Base-by-base conservation (phyloP, 139 green algal genomes). In the Medakamo hakoo region DNA sequence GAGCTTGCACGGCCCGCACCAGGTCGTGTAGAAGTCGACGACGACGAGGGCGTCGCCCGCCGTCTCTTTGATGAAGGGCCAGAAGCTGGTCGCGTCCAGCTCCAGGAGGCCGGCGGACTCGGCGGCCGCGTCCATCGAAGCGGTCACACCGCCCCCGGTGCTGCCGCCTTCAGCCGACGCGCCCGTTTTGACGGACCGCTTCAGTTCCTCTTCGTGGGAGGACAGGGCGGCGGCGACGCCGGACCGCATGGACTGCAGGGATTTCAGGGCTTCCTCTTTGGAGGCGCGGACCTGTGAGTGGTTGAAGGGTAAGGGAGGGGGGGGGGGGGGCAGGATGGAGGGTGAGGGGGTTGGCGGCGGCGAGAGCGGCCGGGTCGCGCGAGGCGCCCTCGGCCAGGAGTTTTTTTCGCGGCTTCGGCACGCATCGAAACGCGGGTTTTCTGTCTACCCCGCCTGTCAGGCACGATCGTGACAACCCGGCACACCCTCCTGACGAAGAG, bases 1-100 rank as follows among this genome's bases (percentile, higher is more conserved):
- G 48, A 89, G 63, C 71, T 89, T 89, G 78, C 82, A 89, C 3
- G 82, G 82, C 4, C 82, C 81, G 29, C 81, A 88, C 80, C 80
- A 88, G 24, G 76, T 69, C 23, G 82, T 89, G 72, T 77, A 88
- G 61, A 80, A 89, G 68, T 89, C 82, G 0, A 88, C 73, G 5
- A 89, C 70, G 2, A 84, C 68, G 19, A 89, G 68, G 27, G 55
- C 71, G 59, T 75, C 76, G n/a, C 65, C 64, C 26, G 70, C 62
- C 4, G 68, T 65, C 27, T 75, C 48, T 3, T 68, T 60, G 20
- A 77, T 25, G 16, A 61, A 65, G 20, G 55, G 30, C 27, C 71
- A 60, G 55, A 68, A 80, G 30, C 65, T 25, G 63, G 76, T 70
- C 0, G 57, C 58, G 29, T 28, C 61, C 1, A 80, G 59, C 26